Evolutionary conservation across 495 filamentous ascomycete genomes (phyloP).

Genomic region (Lasiosphaeria hispida): DNA sequence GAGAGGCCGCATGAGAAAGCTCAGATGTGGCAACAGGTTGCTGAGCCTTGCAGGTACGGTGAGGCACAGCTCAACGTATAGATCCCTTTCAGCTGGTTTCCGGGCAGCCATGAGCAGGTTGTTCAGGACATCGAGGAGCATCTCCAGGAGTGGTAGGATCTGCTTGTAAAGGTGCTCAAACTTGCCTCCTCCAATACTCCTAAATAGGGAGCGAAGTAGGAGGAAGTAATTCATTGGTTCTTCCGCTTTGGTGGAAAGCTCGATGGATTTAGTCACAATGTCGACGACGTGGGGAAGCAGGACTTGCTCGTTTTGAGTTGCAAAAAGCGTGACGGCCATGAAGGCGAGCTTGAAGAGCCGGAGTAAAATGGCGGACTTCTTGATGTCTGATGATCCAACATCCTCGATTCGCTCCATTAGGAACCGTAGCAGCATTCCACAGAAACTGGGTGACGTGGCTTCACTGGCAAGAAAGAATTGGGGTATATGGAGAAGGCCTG

Average conservation of each 20-base stretch:
- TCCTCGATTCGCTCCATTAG: conserved; percentile 95
- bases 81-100: conserved; percentile 85
- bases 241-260: conserved; percentile 90
- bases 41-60: conserved; percentile 94
- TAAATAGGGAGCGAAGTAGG: conserved; percentile 84
- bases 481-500: conserved; percentile 86
- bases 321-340: conserved; percentile 98
- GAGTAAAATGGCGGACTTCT: conserved; percentile 85
- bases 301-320: conserved; percentile 90
- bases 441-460: conserved; percentile 94
- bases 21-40: conserved; percentile 94
- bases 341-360: conserved; percentile 98
- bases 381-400: conserved; percentile 85
- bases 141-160: conserved; percentile 91
- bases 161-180: conserved; percentile 99
- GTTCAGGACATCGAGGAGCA: conserved; percentile 95
- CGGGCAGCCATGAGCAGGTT: conserved; percentile 84
- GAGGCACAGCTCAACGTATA: conserved; percentile 94
- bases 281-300: conserved; percentile 92
- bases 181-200: conserved; percentile 94
- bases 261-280: conserved; percentile 93
- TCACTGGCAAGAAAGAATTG: conserved; percentile 98
- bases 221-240: conserved; percentile 99
- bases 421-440: conserved; percentile 95
- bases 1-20: conserved; percentile 93